Percentiles rank a stretch among this genome's conserved stretches.
These are phyloP conservation scores for Carex cristatella DNA, from an alignment of 176 grass and related monocot species.

Conservation along the genomic window DNA sequence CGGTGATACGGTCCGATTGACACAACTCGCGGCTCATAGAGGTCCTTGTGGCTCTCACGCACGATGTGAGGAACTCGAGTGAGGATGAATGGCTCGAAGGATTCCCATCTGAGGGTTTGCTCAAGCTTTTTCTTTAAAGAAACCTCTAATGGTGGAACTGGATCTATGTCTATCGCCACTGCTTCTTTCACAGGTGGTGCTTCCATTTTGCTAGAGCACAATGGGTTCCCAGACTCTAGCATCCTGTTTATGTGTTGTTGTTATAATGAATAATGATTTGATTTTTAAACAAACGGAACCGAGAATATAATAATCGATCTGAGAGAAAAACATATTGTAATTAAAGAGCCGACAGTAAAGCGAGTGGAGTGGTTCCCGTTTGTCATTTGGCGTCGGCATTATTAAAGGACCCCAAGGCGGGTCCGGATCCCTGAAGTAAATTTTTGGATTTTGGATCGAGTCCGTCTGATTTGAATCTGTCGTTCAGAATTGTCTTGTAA, in stretches of 20 bases:
- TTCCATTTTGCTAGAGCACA: neutral
- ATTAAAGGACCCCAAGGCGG: too few relatives aligned
- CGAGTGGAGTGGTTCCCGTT: too few relatives aligned
- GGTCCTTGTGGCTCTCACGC: neutral
- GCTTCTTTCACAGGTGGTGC: neutral
- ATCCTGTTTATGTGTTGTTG: neutral
- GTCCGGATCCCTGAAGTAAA: too few relatives aligned
- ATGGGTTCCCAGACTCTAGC: neutral
- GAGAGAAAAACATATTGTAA: neutral
- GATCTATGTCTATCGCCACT: slow-evolving; percentile 1
- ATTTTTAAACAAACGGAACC: neutral
- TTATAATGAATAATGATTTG: neutral
- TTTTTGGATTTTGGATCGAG: too few relatives aligned
- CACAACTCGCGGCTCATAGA: slow-evolving; percentile 29
- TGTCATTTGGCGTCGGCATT: too few relatives aligned
- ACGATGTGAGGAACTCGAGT: slow-evolving; percentile 9
- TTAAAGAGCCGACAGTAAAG: too few relatives aligned
- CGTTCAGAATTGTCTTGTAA: too few relatives aligned
- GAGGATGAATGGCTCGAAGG: slow-evolving; percentile 15
- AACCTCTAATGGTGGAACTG: neutral
- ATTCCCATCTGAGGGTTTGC: slow-evolving; percentile 4
- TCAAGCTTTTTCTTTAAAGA: neutral
- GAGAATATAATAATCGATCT: neutral
- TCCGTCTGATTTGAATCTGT: too few relatives aligned
- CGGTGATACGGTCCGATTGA: slow-evolving; percentile 19